Evolutionary conservation across 2,329 filamentous ascomycete species (phyloP).

Genomic region (Leptoxyphium fumago): DNA sequence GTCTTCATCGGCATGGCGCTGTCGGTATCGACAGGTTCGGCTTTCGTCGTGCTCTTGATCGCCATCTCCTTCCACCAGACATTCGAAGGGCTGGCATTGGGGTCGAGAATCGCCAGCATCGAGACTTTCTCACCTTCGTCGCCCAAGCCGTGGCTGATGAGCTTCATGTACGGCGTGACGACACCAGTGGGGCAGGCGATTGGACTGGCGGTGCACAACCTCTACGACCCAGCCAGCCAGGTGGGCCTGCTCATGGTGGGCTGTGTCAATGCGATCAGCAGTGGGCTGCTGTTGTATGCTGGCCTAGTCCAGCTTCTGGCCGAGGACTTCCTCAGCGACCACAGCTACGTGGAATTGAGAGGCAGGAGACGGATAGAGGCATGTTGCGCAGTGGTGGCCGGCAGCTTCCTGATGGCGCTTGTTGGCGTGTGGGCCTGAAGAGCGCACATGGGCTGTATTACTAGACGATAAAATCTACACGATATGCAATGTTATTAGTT

Average conservation of each 20-base stretch:
- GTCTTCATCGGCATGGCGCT: slow-evolving; percentile 63
- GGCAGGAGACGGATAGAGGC: slow-evolving; percentile 46
- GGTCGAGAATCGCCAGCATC: slow-evolving; percentile 54
- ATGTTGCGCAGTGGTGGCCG: slow-evolving; percentile 45
- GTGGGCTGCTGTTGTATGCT: slow-evolving; percentile 34
- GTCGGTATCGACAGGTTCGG: slow-evolving; percentile 49
- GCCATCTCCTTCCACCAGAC: slow-evolving; percentile 61
- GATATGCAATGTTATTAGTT: no score
- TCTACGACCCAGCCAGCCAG: slow-evolving; percentile 35
- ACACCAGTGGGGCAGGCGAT: slow-evolving; percentile 37
- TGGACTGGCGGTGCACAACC: slow-evolving; percentile 33
- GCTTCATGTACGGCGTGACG: slow-evolving; percentile 46
- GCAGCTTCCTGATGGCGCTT: slow-evolving; percentile 48
- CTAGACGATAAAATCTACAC: no score
- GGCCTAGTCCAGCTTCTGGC: slow-evolving; percentile 35
- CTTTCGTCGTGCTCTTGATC: slow-evolving; percentile 51
- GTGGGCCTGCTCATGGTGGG: slow-evolving; percentile 35
- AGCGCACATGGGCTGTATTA: no score
- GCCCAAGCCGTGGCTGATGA: slow-evolving; percentile 59
- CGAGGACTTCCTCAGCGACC: slow-evolving; percentile 44
- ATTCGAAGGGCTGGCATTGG: slow-evolving; percentile 55
- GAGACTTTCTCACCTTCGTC: slow-evolving; percentile 58
- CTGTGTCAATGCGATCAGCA: slow-evolving; percentile 35
- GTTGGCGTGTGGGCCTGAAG: slow-evolving; percentile 49
- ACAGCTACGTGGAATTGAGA: slow-evolving; percentile 44